Conservation (phyloP, 2,329 filamentous ascomycete genomes). For the Neonectria faginata region DNA sequence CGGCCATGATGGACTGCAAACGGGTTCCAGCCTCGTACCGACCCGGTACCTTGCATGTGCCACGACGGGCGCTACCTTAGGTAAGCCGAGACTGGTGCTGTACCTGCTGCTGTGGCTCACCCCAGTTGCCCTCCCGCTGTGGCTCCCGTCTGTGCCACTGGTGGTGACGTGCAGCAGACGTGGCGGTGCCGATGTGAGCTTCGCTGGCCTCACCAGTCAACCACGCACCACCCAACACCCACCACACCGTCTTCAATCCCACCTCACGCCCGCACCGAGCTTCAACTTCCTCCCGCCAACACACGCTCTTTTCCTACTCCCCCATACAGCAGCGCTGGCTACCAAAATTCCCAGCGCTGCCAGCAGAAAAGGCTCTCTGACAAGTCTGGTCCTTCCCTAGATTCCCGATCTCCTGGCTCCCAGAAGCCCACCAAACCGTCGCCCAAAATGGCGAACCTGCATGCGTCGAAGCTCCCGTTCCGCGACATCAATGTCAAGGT, state of each 20-base stretch:
- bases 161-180: constrained; percentile 23
- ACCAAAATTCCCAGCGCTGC: constrained; percentile 9
- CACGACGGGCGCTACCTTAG: not conserved
- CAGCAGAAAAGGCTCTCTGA: constrained; percentile 8
- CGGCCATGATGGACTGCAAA: not conserved
- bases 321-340: constrained; percentile 12
- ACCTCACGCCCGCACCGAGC: constrained; percentile 34
- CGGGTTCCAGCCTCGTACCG: not conserved
- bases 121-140: constrained; percentile 18
- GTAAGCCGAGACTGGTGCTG: not conserved
- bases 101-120: not conserved
- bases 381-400: constrained; percentile 18
- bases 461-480: constrained; percentile 71
- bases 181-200: constrained; percentile 46
- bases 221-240: constrained; percentile 19
- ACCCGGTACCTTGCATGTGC: not conserved
- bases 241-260: constrained; percentile 30
- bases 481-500: constrained; percentile 98
- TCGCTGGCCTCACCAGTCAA: constrained; percentile 48
- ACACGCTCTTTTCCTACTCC: constrained; percentile 42
- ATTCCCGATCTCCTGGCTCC: constrained; percentile 27
- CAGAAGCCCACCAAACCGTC: constrained; percentile 23
- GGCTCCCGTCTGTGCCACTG: constrained; percentile 2
- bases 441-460: constrained; percentile 53
- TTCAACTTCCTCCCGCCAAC: constrained; percentile 36